phyloP scores from a whole-genome alignment of 768 basidiomycete species.

The Imleria badia region DNA sequence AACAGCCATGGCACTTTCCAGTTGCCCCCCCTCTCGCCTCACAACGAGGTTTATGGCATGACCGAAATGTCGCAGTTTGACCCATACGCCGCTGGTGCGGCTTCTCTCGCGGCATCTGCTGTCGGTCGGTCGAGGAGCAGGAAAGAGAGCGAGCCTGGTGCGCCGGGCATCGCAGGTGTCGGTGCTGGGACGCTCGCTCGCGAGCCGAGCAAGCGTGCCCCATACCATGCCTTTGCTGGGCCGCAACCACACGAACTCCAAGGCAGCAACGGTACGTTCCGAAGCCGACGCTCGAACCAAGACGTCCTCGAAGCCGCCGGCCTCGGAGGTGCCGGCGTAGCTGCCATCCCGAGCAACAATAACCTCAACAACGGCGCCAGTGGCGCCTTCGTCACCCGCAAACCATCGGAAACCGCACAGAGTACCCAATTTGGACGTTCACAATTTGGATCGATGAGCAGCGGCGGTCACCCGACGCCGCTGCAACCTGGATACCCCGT shows the following conservation, averaged over 20 bases:
- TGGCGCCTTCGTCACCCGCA: slow-evolving; percentile 18
- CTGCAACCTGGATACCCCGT: slow-evolving; percentile 29
- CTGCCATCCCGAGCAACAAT: not conserved
- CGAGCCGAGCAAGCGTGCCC: slow-evolving; percentile 30
- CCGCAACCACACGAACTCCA: slow-evolving; percentile 24
- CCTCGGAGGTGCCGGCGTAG: slow-evolving; percentile 14
- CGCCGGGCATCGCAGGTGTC: slow-evolving; percentile 41
- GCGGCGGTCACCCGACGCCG: slow-evolving; percentile 8
- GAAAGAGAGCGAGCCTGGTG: slow-evolving; percentile 33
- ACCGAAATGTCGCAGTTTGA: slow-evolving; percentile 45
- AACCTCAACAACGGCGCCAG: not conserved
- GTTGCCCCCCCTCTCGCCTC: slow-evolving; percentile 43
- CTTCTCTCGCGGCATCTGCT: slow-evolving; percentile 20
- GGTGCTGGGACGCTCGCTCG: slow-evolving; percentile 33
- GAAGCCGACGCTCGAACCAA: slow-evolving; percentile 23
- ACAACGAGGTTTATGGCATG: slow-evolving; percentile 51
- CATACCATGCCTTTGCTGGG: slow-evolving; percentile 41
- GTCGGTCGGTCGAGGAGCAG: slow-evolving; percentile 24
- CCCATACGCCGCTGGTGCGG: slow-evolving; percentile 30
- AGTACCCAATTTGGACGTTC: slow-evolving; percentile 27
- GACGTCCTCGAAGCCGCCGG: slow-evolving; percentile 32
- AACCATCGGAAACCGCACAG: slow-evolving; percentile 28
- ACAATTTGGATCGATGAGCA: slow-evolving; percentile 20
- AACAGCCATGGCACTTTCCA: slow-evolving; percentile 57
- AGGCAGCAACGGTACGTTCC: slow-evolving; percentile 12